Base-by-base conservation (phyloP, 2,329 filamentous ascomycete genomes). In the Endoconidiophora laricicola region DNA sequence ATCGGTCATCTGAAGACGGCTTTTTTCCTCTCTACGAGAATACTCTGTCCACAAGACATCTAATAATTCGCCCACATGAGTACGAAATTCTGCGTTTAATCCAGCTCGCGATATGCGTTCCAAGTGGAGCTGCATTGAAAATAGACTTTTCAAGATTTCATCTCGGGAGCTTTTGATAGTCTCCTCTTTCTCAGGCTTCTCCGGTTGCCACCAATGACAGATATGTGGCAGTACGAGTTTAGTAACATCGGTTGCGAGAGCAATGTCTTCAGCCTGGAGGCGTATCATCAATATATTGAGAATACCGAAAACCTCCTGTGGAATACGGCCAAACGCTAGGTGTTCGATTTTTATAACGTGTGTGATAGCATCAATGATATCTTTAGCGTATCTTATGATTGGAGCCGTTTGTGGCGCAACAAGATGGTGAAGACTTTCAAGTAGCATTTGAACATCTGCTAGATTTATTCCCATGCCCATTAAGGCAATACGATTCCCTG, bases 21-120 rank as follows among this genome's bases (percentile, higher is more conserved):
- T 79, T 52, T 78, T 77, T 44, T 83, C 78, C 36, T 78, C 70
- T 54, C 86, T 74, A 55, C 71, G 79, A 3, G 76, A 71, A 62
- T 96, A 96, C 58, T 95, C 90, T 6, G 67, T 66, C 67, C 81
- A 82, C n/a, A 98, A 65, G 3, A 73, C 69, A 42, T 87, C 80
- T 33, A 79, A 61, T 2, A 95, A 63, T n/a, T 74, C 73, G 55
- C 81, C 76, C 4, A 94, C 49, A 56, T 72, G 62, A 42, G 59
- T 67, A 24, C 63, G 61, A 50, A 70, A 62, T 49, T 57, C 60
- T 51, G 58, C 62, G 56, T 66, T 63, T 14, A 45, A 1, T 2
- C 63, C 60, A 6, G 64, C 60, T 47, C 73, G 60, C 23, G 72
- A 61, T 29, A 83, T 59, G 52, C 74, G 66, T 55, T 83, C 71